A percentile compares a stretch with the other conserved stretches of the same genome.
These are phyloP conservation scores for Alternaria brassicicola DNA, from an alignment of 2,329 filamentous ascomycete genomes.

Conservation along the genomic window DNA sequence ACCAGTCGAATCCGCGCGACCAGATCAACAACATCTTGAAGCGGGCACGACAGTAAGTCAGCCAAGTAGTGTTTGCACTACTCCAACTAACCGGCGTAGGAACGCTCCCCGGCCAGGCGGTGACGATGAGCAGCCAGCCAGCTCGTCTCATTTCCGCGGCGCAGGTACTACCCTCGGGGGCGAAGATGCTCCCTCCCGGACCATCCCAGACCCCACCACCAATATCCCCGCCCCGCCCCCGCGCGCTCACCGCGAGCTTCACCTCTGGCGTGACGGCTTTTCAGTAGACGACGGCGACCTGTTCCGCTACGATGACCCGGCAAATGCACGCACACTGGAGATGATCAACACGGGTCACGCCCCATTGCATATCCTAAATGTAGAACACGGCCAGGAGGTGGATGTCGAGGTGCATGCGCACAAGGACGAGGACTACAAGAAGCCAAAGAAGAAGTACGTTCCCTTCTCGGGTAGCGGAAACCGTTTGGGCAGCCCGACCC, in stretches of 20 bases:
- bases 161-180: conserved; percentile 78
- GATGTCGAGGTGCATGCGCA: conserved; percentile 78
- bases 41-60: conserved; percentile 52
- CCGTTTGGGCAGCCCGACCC: conserved; percentile 77
- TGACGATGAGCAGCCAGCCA: conserved; percentile 56
- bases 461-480: conserved; percentile 76
- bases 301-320: conserved; percentile 78
- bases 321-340: conserved; percentile 71
- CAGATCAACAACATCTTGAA: conserved; percentile 59
- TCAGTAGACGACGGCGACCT: conserved; percentile 83
- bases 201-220: conserved; percentile 66
- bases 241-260: conserved; percentile 71
- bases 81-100: conserved; percentile 50
- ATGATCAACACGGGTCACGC: conserved; percentile 80
- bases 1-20: conserved; percentile 57
- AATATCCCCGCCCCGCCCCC: conserved; percentile 49
- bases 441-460: conserved; percentile 75
- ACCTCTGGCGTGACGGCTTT: conserved; percentile 84
- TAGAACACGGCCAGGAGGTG: conserved; percentile 74
- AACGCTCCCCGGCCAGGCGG: conserved; percentile 65
- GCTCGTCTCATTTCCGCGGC: conserved; percentile 67
- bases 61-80: not conserved
- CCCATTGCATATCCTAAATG: conserved; percentile 78
- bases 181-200: conserved; percentile 73
- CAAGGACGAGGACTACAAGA: conserved; percentile 74